phyloP scores from a whole-genome alignment of 805 yeast genomes.

The Ogataea glucozyma region DNA sequence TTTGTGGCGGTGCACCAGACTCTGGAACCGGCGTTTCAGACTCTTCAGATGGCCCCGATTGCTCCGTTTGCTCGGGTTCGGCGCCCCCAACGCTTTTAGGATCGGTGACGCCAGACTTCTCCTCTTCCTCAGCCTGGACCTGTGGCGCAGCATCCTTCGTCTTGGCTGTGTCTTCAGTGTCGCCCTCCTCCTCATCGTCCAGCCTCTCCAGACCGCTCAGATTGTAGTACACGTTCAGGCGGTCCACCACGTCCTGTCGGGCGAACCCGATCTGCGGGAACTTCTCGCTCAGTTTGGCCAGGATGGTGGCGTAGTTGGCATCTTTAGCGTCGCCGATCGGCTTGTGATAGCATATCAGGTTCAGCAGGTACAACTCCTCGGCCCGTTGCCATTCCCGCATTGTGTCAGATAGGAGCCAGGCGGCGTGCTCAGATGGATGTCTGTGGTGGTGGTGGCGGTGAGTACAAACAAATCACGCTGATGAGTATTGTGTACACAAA shows the following conservation, averaged over 20 bases:
- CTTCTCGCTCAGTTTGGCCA: constrained; percentile 21
- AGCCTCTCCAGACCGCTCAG: constrained; percentile 28
- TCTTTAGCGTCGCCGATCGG: constrained; percentile 30
- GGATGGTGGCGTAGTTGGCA: constrained; percentile 16
- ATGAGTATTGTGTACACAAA: no score
- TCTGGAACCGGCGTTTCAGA: no score
- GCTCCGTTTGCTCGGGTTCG: neutral
- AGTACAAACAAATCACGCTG: no score
- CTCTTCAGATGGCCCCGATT: no score
- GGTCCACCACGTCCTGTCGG: constrained; percentile 17
- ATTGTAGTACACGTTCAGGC: constrained; percentile 31
- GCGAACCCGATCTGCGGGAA: constrained; percentile 20
- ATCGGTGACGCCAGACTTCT: neutral
- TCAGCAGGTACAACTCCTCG: constrained; percentile 26
- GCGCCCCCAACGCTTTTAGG: constrained; percentile 4
- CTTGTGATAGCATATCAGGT: constrained; percentile 30
- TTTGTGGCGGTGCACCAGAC: no score
- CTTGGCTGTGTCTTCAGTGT: no score
- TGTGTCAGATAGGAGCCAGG: no score
- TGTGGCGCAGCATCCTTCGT: no score
- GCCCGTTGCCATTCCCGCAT: constrained; percentile 27
- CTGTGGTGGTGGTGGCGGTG: no score
- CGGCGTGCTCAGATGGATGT: no score
- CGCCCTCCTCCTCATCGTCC: constrained; percentile 21
- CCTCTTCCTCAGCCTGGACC: constrained; percentile 8